phyloP scores from a whole-genome alignment of 805 yeast genomes.

The Monosporozyma unispora region DNA sequence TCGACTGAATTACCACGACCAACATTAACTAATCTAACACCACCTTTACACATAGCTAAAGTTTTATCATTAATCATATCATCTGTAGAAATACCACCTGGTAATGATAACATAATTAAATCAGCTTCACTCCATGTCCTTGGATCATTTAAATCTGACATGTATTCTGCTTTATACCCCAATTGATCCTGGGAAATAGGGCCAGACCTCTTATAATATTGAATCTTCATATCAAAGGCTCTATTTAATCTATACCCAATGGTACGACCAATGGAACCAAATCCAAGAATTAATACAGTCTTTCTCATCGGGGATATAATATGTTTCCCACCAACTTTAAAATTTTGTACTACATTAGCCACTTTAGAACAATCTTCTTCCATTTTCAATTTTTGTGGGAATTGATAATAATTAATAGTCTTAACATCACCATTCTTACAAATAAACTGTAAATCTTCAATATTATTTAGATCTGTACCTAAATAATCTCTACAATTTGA shows the following conservation, averaged over 20 bases:
- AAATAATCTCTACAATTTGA: conserved; percentile 36
- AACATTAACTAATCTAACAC: conserved; percentile 59
- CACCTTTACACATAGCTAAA: conserved; percentile 40
- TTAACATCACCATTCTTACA: conserved; percentile 1
- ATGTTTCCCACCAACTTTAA: conserved; percentile 37
- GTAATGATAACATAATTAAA: conserved; percentile 56
- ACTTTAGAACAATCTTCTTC: neutral
- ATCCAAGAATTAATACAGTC: conserved; percentile 57
- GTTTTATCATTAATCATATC: conserved; percentile 44
- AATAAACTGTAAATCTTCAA: conserved; percentile 1
- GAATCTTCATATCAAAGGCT: conserved; percentile 54
- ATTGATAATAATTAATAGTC: conserved; percentile 11
- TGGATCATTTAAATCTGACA: conserved; percentile 35
- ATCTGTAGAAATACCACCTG: conserved; percentile 50
- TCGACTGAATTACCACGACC: conserved; percentile 68
- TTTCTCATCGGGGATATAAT: conserved; percentile 49
- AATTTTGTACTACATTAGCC: conserved; percentile 34
- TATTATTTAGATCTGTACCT: conserved; percentile 20
- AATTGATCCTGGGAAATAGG: conserved; percentile 32
- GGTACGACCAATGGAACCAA: conserved; percentile 64
- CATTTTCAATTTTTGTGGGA: conserved; percentile 2
- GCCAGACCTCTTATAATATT: conserved; percentile 48
- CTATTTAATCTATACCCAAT: conserved; percentile 47
- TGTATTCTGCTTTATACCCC: conserved; percentile 39
- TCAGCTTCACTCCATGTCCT: conserved; percentile 38